A percentile compares a stretch with the other conserved stretches of the same genome.
These are phyloP conservation scores for Penicillium samsonianum DNA, from an alignment of 495 filamentous ascomycete species.

Conservation along the genomic window DNA sequence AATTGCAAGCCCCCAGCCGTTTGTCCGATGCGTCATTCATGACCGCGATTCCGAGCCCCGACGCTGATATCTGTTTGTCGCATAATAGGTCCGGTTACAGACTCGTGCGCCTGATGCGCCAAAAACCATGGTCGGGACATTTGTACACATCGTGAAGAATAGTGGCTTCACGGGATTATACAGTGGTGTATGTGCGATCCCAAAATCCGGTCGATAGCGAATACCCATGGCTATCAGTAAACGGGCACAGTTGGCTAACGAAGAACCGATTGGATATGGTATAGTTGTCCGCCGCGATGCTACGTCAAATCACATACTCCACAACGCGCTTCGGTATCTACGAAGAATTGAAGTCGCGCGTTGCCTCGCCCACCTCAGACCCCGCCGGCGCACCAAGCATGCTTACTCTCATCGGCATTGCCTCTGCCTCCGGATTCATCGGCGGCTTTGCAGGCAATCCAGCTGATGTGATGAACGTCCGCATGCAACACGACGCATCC, in stretches of 20 bases:
- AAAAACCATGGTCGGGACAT: conserved; percentile 76
- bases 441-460: conserved; percentile 91
- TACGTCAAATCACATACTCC: conserved; percentile 90
- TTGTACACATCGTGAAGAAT: conserved; percentile 69
- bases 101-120: conserved; percentile 67
- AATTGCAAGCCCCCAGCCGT: conserved; percentile 20
- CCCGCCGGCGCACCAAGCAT: conserved; percentile 56
- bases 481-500: conserved; percentile 94
- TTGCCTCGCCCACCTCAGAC: conserved; percentile 41
- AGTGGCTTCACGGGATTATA: conserved; percentile 77
- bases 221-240: neutral
- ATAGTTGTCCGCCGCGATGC: conserved; percentile 83
- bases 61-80: conserved; percentile 22
- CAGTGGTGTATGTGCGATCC: conserved; percentile 61
- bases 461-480: conserved; percentile 94
- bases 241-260: conserved; percentile 17
- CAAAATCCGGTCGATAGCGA: neutral
- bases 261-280: conserved; percentile 11
- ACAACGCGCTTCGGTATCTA: conserved; percentile 94
- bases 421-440: conserved; percentile 79
- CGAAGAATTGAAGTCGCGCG: conserved; percentile 79
- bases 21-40: conserved; percentile 8
- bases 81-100: conserved; percentile 78
- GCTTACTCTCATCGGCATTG: conserved; percentile 73
- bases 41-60: conserved; percentile 5